Base-by-base conservation (phyloP, 805 yeast genomes). In the Candida nemodendra region DNA sequence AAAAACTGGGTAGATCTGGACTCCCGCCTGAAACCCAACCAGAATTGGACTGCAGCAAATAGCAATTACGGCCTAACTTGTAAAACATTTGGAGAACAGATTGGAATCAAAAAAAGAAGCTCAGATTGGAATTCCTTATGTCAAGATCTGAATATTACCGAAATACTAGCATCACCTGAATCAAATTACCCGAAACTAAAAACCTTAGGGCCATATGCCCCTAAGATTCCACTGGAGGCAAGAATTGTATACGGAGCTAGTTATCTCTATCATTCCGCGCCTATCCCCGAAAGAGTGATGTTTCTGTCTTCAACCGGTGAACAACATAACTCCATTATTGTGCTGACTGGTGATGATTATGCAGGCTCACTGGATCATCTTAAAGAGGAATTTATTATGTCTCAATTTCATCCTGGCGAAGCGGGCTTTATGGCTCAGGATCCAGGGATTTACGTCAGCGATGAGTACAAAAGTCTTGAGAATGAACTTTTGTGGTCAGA, bases 211-310 rank as follows among this genome's bases (percentile, higher is more conserved):
- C 55, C 61, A 1, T 37, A 47, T 9, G 57, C 54, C 21, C 27
- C 40, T 2, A 47, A 48, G 18, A 38, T 64, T 15, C 48, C 62
- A 4, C 57, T 47, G 21, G 61, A 55, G 9, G 64, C 65, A 1
- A 50, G 72, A 23, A 38, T 51, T 4, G 42, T 60, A 2, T 40
- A 61, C 36, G 72, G 72, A 0, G 62, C 62, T 0, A 51, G 55
- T 14, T 68, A 64, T 43, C 40, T 71, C 13, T 44, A 56, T 16
- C 50, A 56, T 34, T 14, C 47, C 2, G 58, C 63, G 18, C 59
- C 66, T 0, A 45, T 52, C 1, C 69, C 75, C 2, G 42, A 57
- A 3, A 47, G 66, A 31, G 36, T 65, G 5, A 41, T 57, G 7
- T 47, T 66, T 26, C 38, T 64, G 11, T 63, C 65, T 2, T 39